phyloP scores from a whole-genome alignment of 495 filamentous ascomycete species.

The Lasiosphaeria hispida region DNA sequence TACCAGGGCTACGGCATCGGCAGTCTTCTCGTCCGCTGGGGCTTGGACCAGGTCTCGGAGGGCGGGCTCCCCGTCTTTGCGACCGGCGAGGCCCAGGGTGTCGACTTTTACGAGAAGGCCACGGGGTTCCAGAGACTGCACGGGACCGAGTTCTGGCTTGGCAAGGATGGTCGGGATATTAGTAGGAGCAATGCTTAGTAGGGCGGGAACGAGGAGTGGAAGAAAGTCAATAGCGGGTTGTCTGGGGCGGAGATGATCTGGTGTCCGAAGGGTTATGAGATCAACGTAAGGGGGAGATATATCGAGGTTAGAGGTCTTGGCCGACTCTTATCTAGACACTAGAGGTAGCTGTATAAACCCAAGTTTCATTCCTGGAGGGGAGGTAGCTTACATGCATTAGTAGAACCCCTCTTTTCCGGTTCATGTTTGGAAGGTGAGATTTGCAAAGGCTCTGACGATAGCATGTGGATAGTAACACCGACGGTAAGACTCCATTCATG shows the following conservation, averaged over 20 bases:
- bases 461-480: too few species aligned
- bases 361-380: too few species aligned
- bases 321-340: too few species aligned
- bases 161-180: neutral
- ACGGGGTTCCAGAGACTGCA: neutral
- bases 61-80: neutral
- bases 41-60: neutral
- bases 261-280: neutral
- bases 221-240: neutral
- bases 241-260: constrained; percentile 1
- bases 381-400: too few species aligned
- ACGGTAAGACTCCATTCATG: too few species aligned
- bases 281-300: neutral
- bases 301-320: neutral
- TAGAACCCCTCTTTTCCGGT: too few species aligned
- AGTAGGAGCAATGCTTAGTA: neutral
- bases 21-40: constrained; percentile 2
- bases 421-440: too few species aligned
- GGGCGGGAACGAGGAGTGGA: neutral
- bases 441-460: too few species aligned
- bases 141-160: neutral
- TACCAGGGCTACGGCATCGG: neutral
- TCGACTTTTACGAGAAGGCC: constrained; percentile 2
- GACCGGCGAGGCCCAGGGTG: neutral
- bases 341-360: too few species aligned